Evolutionary conservation across 139 green algal species (phyloP), one percentile per base, ranked within the genome.

Genomic region (Auxenochlorella pyrenoidosa): DNA sequence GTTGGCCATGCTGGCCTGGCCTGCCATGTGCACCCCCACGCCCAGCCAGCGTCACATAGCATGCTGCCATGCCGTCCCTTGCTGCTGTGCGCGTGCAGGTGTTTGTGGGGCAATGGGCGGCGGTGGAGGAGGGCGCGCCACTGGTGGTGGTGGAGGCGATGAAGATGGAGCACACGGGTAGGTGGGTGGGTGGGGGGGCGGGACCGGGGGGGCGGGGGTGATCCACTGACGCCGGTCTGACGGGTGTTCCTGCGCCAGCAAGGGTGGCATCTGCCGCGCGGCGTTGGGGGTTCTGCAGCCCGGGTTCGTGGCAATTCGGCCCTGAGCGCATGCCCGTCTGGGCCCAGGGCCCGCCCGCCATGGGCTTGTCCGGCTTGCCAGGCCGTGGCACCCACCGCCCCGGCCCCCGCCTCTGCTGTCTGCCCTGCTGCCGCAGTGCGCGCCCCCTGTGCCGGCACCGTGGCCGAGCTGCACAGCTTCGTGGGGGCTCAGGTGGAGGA

Each of bases 81-180:
- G 15, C 21, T 19, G 72, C 18, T 5, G 8, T 0, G 22, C 30
- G 24, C 2, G 1, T 51, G 28, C 77, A 89, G 89, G 89, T 90
- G 44, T 88, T 86, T 81, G 87, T 81, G 24, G n/a, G 3, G 16
- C 19, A 47, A 47, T 86, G 88, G 12, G 68, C 85, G 10, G 58
- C 43, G 34, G 89, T 95, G 58, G 59, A 83, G 30, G 75, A 88
- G 65, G 93, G 93, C 22, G 43, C 89, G 13, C 41, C 88, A 5
- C 88, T 97, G 88, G 85, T 94, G 72, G 92, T 93, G 30, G 70
- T 97, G 82, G 94, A 97, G 86, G 95, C 95, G 0, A 98, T 98
- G 95, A 98, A 98, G 88, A 98, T 97, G 95, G 89, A 95, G 89
- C 89, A 93, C 77, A 82, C 86, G 28, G 75, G 75, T 81, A 22